Evolutionary conservation across 371 early-diverging fungal genomes (phyloP).

Genomic region (Nematocida major): DNA sequence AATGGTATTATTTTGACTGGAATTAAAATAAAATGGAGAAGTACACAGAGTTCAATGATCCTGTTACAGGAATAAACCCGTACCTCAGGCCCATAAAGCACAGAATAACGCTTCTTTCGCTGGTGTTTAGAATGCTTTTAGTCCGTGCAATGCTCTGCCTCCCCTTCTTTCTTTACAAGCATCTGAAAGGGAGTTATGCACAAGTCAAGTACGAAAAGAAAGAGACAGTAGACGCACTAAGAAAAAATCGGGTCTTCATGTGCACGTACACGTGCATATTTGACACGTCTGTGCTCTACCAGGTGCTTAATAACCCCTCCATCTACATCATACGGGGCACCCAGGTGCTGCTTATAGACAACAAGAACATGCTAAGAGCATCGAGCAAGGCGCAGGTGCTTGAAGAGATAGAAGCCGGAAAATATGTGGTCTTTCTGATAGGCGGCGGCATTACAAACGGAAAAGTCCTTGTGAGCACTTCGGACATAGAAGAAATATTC

Average conservation of each 20-base stretch:
- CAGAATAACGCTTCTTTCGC: neutral
- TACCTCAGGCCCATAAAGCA: constrained; percentile 10
- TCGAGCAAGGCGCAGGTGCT: neutral
- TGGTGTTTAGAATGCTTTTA: neutral
- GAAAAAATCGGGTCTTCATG: neutral
- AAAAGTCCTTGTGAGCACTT: neutral
- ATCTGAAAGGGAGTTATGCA: neutral
- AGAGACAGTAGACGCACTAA: neutral
- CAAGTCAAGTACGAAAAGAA: neutral
- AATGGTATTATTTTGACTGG: neutral
- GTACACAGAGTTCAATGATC: constrained; percentile 50
- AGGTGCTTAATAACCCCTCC: neutral
- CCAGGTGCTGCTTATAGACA: neutral
- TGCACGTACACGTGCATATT: constrained; percentile 32
- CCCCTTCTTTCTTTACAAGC: constrained; percentile 6
- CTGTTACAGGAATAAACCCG: constrained; percentile 50
- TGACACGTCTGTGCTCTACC: neutral
- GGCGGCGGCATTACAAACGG: constrained; percentile 35
- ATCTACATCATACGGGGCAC: neutral
- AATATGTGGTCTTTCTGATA: constrained; percentile 5
- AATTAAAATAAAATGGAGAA: constrained; percentile 40
- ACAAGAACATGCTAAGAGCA: constrained; percentile 2
- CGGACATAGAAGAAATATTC: neutral
- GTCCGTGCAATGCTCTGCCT: neutral
- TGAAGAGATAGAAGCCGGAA: neutral